phyloP scores from a whole-genome alignment of 2,329 filamentous ascomycete genomes.

The Paraphoma sp. region DNA sequence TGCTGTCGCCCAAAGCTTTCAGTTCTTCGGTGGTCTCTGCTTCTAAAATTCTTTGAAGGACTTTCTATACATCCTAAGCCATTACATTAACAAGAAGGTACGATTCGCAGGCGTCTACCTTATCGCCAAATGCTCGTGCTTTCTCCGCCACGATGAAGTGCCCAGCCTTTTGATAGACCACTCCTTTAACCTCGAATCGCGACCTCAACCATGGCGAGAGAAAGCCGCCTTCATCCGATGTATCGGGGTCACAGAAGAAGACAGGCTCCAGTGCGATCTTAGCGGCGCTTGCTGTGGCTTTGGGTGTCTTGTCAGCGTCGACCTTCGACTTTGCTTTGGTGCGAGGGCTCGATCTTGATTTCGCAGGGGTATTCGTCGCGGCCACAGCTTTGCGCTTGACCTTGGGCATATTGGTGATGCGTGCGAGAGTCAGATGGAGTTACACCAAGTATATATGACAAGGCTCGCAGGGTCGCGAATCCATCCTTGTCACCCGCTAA shows the following conservation, averaged over 20 bases:
- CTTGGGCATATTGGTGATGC: conserved; percentile 2
- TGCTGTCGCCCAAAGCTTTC: background rate
- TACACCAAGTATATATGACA: background rate
- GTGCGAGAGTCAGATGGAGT: background rate
- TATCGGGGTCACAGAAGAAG: conserved; percentile 1
- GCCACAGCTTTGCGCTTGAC: conserved; percentile 1
- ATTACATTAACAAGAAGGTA: too few relatives aligned
- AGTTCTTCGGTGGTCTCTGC: background rate
- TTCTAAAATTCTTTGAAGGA: conserved; percentile 1
- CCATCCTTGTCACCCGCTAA: background rate
- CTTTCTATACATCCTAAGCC: background rate
- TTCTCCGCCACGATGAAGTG: conserved; percentile 10
- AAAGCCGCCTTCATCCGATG: background rate
- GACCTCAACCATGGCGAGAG: conserved; percentile 8
- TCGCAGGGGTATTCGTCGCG: background rate
- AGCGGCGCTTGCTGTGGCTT: background rate
- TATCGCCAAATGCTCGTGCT: conserved; percentile 2
- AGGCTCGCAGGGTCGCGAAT: background rate
- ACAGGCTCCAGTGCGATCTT: background rate
- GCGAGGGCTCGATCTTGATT: background rate
- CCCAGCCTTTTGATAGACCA: background rate
- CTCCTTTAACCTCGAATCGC: background rate
- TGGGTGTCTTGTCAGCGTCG: background rate
- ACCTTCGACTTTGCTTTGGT: background rate
- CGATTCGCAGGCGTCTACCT: background rate